phyloP scores from a whole-genome alignment of 441 rosid genomes.

The Jatropha multifida region DNA sequence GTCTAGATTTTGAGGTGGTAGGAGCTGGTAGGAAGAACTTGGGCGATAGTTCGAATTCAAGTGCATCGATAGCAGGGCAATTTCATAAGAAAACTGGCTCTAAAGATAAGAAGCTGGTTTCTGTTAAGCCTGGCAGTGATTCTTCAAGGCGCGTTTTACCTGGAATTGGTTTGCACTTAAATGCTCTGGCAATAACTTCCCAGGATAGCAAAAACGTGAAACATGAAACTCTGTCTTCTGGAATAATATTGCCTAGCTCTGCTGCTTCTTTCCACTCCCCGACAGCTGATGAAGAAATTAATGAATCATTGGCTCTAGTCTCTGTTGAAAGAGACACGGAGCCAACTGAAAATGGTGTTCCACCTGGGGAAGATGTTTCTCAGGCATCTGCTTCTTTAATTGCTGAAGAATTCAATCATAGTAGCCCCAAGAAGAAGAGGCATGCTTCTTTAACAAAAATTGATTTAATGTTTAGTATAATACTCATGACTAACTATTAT shows the following conservation, averaged over 20 bases:
- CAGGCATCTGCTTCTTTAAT: constrained; percentile 38
- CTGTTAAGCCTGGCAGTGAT: constrained; percentile 41
- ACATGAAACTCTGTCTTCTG: constrained; percentile 47
- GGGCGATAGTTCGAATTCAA: constrained; percentile 33
- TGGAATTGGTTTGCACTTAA: constrained; percentile 94
- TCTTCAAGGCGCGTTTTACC: constrained; percentile 60
- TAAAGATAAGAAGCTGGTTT: constrained; percentile 36
- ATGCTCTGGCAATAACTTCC: constrained; percentile 65
- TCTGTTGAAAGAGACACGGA: constrained; percentile 48
- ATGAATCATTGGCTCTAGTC: constrained; percentile 40
- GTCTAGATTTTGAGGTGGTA: constrained; percentile 85
- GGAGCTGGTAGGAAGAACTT: constrained; percentile 55
- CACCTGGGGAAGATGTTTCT: constrained; percentile 46
- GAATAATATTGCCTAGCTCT: constrained; percentile 42
- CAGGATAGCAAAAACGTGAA: constrained; percentile 42
- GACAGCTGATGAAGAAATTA: constrained; percentile 31
- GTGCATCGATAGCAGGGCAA: constrained; percentile 29
- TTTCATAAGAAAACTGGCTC: constrained; percentile 29
- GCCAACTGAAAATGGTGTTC: constrained; percentile 40
- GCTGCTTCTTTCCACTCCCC: constrained; percentile 33
- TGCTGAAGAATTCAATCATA: constrained; percentile 44
- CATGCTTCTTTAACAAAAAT: constrained; percentile 17
- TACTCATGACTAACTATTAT: background rate
- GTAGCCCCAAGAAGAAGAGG: constrained; percentile 73
- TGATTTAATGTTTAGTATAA: background rate